Base-by-base conservation (phyloP, 164 flowering plant species). In the Tetrastigma voinierianum region DNA sequence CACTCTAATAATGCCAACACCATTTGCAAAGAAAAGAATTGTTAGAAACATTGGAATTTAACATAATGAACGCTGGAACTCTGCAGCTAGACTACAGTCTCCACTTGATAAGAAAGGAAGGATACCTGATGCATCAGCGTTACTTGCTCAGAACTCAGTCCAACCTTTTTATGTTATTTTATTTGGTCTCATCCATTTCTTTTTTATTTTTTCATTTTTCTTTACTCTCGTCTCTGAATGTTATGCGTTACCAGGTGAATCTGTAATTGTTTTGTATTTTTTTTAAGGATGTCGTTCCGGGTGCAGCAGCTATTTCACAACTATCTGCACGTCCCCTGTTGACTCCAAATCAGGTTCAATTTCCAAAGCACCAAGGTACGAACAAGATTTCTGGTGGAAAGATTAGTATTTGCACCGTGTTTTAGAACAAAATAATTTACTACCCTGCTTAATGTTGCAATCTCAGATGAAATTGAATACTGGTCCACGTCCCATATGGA, bases 281-380 rank as follows among this genome's bases (percentile, higher is more conserved):
- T 25, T 53, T 8, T 72, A 68, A 83, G 91, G 93, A 86, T 76
- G 70, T 69, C 44, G 70, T 79, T 74, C 93, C 78, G 48, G 75
- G 75, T 65, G 75, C 81, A 44, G 68, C 87, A 32, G 74, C 80
- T 32, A 71, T 82, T 14, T 66, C 90, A 45, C 86, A 74, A 43
- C 76, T 67, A 65, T 49, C 84, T 58, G 67, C 76, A n/a, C 78
- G 81, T 18, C 85, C 90, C 62, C 45, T 75, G 1, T 58, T 82
- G 43, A 62, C 76, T 56, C 72, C 80, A 47, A 77, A 77, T 59
- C 91, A 74, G 52, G 70, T 73, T 59, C 87, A 76, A 74, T 75
- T 74, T 69, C 84, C 85, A 9, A 88, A 90, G 78, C 86, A 86
- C 57, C 91, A 90, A 82, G 96, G 96, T 90, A 83, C 7, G 20